These are phyloP conservation scores for Austroboletus festivus DNA, from an alignment of 768 basidiomycete genomes.

Conservation along the genomic window DNA sequence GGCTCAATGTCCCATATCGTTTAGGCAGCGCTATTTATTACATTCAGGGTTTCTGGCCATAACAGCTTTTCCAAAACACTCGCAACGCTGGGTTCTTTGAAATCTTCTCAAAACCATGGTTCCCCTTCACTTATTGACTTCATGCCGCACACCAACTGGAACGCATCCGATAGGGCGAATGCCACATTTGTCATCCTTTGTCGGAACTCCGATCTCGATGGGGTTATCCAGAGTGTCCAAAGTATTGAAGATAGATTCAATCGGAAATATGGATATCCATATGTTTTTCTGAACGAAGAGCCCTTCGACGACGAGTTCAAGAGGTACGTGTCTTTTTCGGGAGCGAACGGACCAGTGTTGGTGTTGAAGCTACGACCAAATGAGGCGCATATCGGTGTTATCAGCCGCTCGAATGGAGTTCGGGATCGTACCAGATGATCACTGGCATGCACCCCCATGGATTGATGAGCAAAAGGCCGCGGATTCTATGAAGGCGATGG, in stretches of 20 bases:
- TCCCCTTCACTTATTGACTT: background rate
- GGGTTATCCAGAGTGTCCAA: slow-evolving; percentile 47
- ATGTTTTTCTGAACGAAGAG: slow-evolving; percentile 65
- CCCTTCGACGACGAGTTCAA: slow-evolving; percentile 54
- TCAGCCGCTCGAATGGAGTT: slow-evolving; percentile 50
- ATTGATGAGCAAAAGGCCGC: slow-evolving; percentile 66
- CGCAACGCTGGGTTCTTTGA: slow-evolving; percentile 2
- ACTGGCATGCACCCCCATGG: slow-evolving; percentile 72
- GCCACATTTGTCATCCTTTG: slow-evolving; percentile 60
- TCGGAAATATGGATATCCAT: slow-evolving; percentile 52
- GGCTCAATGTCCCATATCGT: background rate
- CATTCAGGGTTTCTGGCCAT: background rate
- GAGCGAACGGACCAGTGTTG: background rate
- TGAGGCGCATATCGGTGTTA: slow-evolving; percentile 35
- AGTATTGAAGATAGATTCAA: slow-evolving; percentile 63
- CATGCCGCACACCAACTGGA: background rate
- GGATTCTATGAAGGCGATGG: slow-evolving; percentile 52
- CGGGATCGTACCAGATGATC: slow-evolving; percentile 54
- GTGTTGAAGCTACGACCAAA: slow-evolving; percentile 15
- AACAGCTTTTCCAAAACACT: background rate
- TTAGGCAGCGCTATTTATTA: slow-evolving; percentile 19
- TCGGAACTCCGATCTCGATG: slow-evolving; percentile 45
- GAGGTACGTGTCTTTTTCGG: slow-evolving; percentile 23
- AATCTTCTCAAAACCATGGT: background rate
- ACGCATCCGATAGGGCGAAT: slow-evolving; percentile 39